phyloP scores from a whole-genome alignment of 176 grass and related monocot species.

The Carex myosuroides region DNA sequence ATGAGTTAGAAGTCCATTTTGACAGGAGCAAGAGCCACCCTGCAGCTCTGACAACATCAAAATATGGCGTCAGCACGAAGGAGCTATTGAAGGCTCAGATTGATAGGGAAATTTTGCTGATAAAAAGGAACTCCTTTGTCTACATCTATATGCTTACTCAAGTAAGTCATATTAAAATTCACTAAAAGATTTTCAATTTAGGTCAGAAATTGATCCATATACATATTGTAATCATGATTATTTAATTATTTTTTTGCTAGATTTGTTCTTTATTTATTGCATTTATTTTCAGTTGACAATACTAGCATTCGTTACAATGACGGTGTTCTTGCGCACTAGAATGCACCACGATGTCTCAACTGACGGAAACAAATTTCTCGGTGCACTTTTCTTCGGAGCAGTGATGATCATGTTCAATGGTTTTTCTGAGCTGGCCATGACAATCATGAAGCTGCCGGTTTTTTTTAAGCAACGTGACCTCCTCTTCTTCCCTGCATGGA shows the following conservation, averaged over 20 bases:
- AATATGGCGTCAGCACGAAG: slow-evolving; percentile 23
- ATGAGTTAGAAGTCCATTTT: slow-evolving; percentile 20
- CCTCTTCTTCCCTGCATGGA: slow-evolving; percentile 85
- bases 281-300: slow-evolving; percentile 34
- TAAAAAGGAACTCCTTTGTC: slow-evolving; percentile 39
- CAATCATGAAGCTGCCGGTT: slow-evolving; percentile 63
- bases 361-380: slow-evolving; percentile 34
- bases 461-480: slow-evolving; percentile 93
- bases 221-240: neutral
- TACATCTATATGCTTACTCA: slow-evolving; percentile 5
- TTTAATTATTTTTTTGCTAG: neutral
- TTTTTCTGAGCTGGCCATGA: slow-evolving; percentile 56
- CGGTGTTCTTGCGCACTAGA: slow-evolving; percentile 62
- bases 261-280: neutral
- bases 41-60: slow-evolving; percentile 30
- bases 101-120: slow-evolving; percentile 33
- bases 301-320: slow-evolving; percentile 53
- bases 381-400: slow-evolving; percentile 57
- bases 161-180: neutral
- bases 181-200: neutral
- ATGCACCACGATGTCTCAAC: slow-evolving; percentile 38
- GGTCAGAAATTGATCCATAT: neutral
- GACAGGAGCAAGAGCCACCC: slow-evolving; percentile 32
- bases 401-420: slow-evolving; percentile 82
- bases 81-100: slow-evolving; percentile 33